Evolutionary conservation across 2,329 filamentous ascomycete species (phyloP), one percentile per base, ranked within the genome.

Genomic region (Aspergillus fumigatiaffinis): DNA sequence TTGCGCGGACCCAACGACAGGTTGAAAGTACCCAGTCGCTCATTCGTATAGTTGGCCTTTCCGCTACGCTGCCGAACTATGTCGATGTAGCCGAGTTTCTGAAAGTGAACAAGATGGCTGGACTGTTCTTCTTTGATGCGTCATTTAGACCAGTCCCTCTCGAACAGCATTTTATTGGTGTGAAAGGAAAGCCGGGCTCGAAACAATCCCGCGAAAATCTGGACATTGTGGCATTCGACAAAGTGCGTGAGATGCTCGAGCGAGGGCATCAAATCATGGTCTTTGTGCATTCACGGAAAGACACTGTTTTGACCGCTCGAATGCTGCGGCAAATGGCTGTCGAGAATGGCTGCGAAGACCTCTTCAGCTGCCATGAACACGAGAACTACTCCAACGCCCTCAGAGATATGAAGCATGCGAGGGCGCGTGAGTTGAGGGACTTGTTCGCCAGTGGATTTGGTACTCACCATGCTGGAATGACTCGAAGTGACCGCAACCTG

Each of bases 181-280:
- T 97, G 52, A 97, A 93, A 73, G 75, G 94, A 52, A 97, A 97
- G 71, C 77, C 91, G 0, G 90, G 90, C 4, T 86, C 85, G 25
- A 94, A 88, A 70, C 84, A 87, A 58, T 92, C 90, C 8, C 87
- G 90, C 56, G 93, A 97, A 41, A 97, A 97, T 63, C 79, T 99
- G 28, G 94, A 99, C 65, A 82, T 82, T 25, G 87, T 91, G 2
- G 87, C 91, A 0, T 99, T 95, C 70, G 92, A 97, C 64, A 99
- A 99, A 71, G 92, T 97, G 50, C 88, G 87, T 64, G 89, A 94
- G 53, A 97, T 99, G 92, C 81, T 99, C 3, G 86, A 92, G 69
- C 80, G 82, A 57, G 92, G 90, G n/a, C 94, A 99, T 68, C 94
- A 99, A 73, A 84, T 99, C 63, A 99, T 99, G 95, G 93, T 99